These are phyloP conservation scores for Fusarium irregulare DNA, from an alignment of 2,329 filamentous ascomycete species.

Conservation along the genomic window DNA sequence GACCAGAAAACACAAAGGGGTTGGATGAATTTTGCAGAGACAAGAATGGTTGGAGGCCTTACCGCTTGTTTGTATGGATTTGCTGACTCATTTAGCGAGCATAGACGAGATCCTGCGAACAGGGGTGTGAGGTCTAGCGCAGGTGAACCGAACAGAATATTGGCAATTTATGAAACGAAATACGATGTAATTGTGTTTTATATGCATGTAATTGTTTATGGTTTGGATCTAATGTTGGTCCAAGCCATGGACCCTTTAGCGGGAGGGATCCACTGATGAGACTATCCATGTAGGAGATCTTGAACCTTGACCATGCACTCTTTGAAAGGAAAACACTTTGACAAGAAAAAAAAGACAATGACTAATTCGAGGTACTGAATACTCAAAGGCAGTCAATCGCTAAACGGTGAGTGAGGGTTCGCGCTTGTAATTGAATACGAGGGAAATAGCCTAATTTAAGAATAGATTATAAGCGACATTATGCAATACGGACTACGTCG, in stretches of 20 bases:
- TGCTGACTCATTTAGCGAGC: constrained; percentile 9
- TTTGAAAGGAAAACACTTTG: too few species aligned
- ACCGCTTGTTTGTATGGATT: constrained; percentile 1
- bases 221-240: background rate
- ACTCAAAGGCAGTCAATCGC: too few species aligned
- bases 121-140: background rate
- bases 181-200: background rate
- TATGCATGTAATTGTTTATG: background rate
- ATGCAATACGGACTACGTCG: background rate
- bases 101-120: constrained; percentile 5
- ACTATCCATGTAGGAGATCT: background rate
- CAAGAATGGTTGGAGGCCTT: constrained; percentile 1
- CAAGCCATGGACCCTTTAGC: background rate
- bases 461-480: background rate
- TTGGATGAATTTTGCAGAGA: constrained; percentile 1
- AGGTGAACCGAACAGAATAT: background rate
- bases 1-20: background rate
- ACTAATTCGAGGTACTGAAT: too few species aligned
- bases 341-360: too few species aligned
- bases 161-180: background rate
- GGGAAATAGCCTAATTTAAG: background rate
- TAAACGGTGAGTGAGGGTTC: too few species aligned
- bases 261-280: background rate
- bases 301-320: background rate
- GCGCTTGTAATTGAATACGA: background rate